Conservation (phyloP, 306 rosid genomes). For the Quercus dentata region DNA sequence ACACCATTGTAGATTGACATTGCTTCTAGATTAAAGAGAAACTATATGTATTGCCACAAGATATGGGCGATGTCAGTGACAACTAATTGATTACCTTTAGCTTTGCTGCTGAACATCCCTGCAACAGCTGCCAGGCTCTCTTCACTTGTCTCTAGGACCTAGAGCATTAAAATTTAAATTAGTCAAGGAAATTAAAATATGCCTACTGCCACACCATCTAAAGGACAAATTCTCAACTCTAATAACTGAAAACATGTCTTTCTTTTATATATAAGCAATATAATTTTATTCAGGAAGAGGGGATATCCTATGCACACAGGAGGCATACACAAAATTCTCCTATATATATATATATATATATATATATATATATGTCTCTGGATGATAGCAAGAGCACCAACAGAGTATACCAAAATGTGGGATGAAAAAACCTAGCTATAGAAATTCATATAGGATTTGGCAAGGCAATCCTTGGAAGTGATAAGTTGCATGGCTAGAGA, state of each 20-base stretch:
- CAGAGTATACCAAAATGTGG: not conserved
- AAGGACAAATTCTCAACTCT: not conserved
- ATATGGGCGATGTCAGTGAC: not conserved
- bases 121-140: slow-evolving; percentile 99
- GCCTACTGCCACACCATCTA: not conserved
- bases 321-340: too few species aligned
- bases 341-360: too few species aligned
- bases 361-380: too few species aligned
- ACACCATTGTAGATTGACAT: not conserved
- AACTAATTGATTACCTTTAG: slow-evolving; percentile 69
- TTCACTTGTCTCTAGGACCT: slow-evolving; percentile 90
- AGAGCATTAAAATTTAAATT: slow-evolving; percentile 17
- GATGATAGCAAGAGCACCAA: not conserved
- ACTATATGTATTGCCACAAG: not conserved
- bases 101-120: slow-evolving; percentile 99
- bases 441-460: not conserved
- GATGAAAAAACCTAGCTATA: not conserved
- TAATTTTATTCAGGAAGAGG: too few species aligned
- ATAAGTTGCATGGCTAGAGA: not conserved
- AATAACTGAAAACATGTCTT: not conserved
- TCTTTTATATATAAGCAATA: too few species aligned
- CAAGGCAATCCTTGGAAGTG: not conserved
- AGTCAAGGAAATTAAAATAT: not conserved
- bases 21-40: not conserved
- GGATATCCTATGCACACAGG: too few species aligned